Base-by-base conservation (phyloP, 805 yeast genomes). In the Nakazawaea wickerhamii region DNA sequence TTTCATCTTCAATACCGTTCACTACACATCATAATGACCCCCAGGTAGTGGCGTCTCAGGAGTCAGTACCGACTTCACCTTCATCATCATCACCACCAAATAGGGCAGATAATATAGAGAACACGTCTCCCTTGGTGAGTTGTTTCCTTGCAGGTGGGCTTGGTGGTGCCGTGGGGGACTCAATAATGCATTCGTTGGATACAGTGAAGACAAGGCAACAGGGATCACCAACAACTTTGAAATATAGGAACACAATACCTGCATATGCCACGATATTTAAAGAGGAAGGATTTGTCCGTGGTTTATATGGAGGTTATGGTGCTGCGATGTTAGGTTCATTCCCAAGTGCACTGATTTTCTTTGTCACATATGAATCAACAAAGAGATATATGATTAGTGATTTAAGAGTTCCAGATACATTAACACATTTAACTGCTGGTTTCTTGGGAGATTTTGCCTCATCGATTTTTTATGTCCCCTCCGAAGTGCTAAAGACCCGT, bases 171-270 rank as follows among this genome's bases (percentile, higher is more conserved):
- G 76, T 90, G 30, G 98, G 97, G 11, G 99, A 91, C 55, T 74
- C 93, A 1, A 65, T 78, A 23, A 93, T 93, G 97, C 97, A 93
- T 62, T 90, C 98, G 0, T 64, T 93, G 27, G 99, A 93, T 58
- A 93, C 99, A 0, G 96, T 93, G 25, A 93, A 93, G 59, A 93
- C 99, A 2, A 71, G 99, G 48, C 99, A 93, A 60, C 99, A 93
- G 58, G 98, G 96, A n/a, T 85, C 95, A 4, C 81, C 85, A 18
- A 67, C 71, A 49, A 72, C 72, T 17, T 49, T 67, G 5, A 84
- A 86, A 59, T 91, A 91, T 61, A 73, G 66, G 46, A 80, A 75
- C 53, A 88, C 89, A 81, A 53, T 82, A 7, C 73, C 78, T 9
- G 95, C 97, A 0, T 88, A 84, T 54, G 48, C 63, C 21, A 81